Conservation (phyloP, 805 yeast species). For the Metschnikowia continentalis region DNA sequence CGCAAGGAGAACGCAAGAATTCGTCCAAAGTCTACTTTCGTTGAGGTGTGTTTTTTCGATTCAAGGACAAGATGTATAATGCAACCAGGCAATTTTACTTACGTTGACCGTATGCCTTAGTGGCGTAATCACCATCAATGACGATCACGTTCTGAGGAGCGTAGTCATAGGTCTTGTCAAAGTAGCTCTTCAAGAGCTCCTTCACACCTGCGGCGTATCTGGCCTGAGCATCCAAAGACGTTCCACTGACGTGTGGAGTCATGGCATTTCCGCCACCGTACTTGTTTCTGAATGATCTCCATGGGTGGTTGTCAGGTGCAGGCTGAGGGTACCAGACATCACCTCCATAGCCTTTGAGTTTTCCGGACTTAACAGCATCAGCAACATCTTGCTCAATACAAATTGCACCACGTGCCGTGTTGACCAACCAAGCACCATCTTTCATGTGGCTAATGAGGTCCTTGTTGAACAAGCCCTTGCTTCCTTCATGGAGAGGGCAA, state of each 20-base stretch:
- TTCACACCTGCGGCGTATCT: constrained; percentile 70
- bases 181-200: constrained; percentile 59
- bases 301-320: constrained; percentile 71
- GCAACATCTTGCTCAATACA: constrained; percentile 71
- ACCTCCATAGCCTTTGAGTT: constrained; percentile 76
- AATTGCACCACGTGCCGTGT: constrained; percentile 82
- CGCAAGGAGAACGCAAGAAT: constrained; percentile 5
- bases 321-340: constrained; percentile 89
- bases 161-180: constrained; percentile 60
- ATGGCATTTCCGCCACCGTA: constrained; percentile 70
- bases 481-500: constrained; percentile 69
- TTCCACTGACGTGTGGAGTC: constrained; percentile 81
- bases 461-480: constrained; percentile 65
- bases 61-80: background rate
- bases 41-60: background rate
- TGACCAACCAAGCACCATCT: constrained; percentile 67
- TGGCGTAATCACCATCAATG: constrained; percentile 66
- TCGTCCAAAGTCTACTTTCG: constrained; percentile 13
- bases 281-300: constrained; percentile 66
- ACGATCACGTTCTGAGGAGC: constrained; percentile 74
- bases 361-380: constrained; percentile 65
- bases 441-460: constrained; percentile 64
- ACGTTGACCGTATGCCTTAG: constrained; percentile 64
- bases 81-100: constrained; percentile 7
- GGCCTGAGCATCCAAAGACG: constrained; percentile 74